Conservation (phyloP, 768 basidiomycete genomes). For the Psilocybe cyanescens region DNA sequence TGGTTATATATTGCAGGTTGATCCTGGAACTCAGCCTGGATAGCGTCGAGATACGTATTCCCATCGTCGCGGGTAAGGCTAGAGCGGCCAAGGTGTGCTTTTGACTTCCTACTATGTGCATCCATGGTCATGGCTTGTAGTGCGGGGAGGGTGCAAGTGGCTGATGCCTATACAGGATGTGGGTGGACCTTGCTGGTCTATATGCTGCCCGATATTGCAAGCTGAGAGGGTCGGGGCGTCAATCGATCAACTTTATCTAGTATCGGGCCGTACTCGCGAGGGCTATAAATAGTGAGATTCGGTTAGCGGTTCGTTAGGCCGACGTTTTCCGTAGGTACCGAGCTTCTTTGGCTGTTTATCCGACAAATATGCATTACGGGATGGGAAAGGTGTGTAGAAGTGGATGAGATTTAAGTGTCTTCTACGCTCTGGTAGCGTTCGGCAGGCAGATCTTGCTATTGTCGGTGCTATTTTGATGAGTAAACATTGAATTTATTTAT, state of each 20-base stretch:
- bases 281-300: neutral
- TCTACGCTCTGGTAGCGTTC: too few species aligned
- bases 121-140: neutral
- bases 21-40: slow-evolving; percentile 69
- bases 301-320: neutral
- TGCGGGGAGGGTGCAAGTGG: neutral
- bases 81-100: neutral
- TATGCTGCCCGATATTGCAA: neutral
- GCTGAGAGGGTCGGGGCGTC: neutral
- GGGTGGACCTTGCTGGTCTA: neutral
- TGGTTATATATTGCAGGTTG: slow-evolving; percentile 73
- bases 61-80: slow-evolving; percentile 45
- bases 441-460: too few species aligned
- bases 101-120: neutral
- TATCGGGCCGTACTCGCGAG: neutral
- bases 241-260: slow-evolving; percentile 4
- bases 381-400: neutral
- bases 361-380: neutral
- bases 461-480: too few species aligned
- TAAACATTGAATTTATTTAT: too few species aligned
- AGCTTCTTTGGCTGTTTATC: neutral
- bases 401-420: too few species aligned
- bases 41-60: slow-evolving; percentile 68
- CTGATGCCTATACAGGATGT: neutral
- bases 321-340: neutral